A percentile compares a stretch with the other conserved stretches of the same genome.
phyloP scores from a whole-genome alignment of 169 alveolate species.

The Cryptosporidium felis region DNA sequence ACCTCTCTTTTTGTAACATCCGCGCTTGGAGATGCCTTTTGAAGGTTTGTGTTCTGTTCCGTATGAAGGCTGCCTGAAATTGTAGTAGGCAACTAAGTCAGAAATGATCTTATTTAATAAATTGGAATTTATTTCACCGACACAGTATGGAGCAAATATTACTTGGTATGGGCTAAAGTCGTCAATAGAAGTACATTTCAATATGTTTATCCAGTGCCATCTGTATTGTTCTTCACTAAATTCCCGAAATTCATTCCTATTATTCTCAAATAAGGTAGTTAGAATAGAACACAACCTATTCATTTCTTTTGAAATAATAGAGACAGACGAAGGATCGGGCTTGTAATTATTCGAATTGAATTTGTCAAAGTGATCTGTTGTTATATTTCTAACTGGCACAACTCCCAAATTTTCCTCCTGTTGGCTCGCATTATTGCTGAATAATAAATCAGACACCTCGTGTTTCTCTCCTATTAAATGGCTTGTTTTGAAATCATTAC shows the following conservation, averaged over 20 bases:
- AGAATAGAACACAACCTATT: background rate
- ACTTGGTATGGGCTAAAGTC: background rate
- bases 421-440: too few species aligned
- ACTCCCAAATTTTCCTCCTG: too few species aligned
- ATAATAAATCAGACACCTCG: too few species aligned
- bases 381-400: too few species aligned
- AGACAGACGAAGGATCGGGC: conserved; percentile 3
- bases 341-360: too few species aligned
- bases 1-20: background rate
- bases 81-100: background rate
- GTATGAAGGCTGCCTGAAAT: background rate
- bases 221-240: conserved; percentile 3
- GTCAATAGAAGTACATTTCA: background rate
- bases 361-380: too few species aligned
- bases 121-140: background rate
- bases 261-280: background rate
- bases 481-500: too few species aligned
- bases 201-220: conserved; percentile 20
- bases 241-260: background rate
- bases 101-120: background rate
- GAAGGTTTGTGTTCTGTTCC: background rate
- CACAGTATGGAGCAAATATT: background rate
- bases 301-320: background rate
- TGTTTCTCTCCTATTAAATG: too few species aligned
- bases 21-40: background rate